Conservation (phyloP, 2,329 filamentous ascomycete genomes). For the Apiospora pterosperma region DNA sequence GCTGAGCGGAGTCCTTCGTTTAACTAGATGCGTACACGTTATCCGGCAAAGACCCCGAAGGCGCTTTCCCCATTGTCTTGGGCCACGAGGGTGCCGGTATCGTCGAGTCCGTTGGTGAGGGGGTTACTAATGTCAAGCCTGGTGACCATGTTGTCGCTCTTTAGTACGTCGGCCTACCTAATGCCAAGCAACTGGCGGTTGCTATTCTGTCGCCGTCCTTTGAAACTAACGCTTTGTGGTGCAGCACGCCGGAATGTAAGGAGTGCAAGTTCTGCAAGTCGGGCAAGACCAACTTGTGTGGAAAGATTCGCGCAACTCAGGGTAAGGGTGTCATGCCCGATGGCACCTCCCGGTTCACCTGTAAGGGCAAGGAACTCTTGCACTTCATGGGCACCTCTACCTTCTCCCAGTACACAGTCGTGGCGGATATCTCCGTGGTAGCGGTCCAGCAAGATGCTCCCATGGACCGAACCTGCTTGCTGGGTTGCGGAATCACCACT, state of each 20-base stretch:
- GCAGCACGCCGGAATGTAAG: slow-evolving; percentile 88
- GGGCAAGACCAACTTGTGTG: slow-evolving; percentile 98
- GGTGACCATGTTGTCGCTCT: slow-evolving; percentile 90
- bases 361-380: slow-evolving; percentile 89
- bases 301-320: slow-evolving; percentile 97
- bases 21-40: slow-evolving; percentile 82
- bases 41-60: slow-evolving; percentile 95
- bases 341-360: slow-evolving; percentile 90
- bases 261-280: slow-evolving; percentile 99
- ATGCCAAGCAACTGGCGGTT: background rate
- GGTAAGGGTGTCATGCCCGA: slow-evolving; percentile 97
- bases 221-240: slow-evolving; percentile 6
- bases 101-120: slow-evolving; percentile 91
- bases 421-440: slow-evolving; percentile 97
- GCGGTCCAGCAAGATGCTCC: slow-evolving; percentile 86
- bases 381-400: slow-evolving; percentile 99
- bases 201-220: background rate
- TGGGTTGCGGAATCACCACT: slow-evolving; percentile 97
- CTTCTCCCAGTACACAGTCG: slow-evolving; percentile 98
- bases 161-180: slow-evolving; percentile 55
- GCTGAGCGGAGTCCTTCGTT: slow-evolving; percentile 12
- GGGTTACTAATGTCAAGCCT: slow-evolving; percentile 88
- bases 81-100: slow-evolving; percentile 90
- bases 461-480: slow-evolving; percentile 93
- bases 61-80: slow-evolving; percentile 83